phyloP scores from a whole-genome alignment of 2,329 filamentous ascomycete genomes.

The Pseudopyrenochaeta lycopersici region DNA sequence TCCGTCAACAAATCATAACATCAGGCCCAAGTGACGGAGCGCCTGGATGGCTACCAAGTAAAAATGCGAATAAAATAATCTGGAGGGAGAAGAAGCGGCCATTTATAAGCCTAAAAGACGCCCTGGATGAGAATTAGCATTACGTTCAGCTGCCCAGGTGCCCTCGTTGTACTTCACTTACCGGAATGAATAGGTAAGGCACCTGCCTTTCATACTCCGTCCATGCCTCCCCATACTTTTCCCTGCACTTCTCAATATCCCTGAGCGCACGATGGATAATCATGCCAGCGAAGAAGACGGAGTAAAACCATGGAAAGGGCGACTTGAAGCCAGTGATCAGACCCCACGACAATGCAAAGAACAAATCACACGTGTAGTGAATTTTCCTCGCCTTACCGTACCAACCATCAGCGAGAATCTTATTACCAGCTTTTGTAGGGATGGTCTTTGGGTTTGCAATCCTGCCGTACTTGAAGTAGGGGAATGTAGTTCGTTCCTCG shows the following conservation, averaged over 20 bases:
- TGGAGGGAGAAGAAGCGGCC: background rate
- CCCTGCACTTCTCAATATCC: conserved; percentile 78
- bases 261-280: conserved; percentile 79
- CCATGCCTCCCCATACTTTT: conserved; percentile 86
- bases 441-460: conserved; percentile 84
- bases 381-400: conserved; percentile 79
- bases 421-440: conserved; percentile 74
- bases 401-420: conserved; percentile 84
- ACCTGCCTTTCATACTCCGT: conserved; percentile 80
- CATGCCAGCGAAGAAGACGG: conserved; percentile 81
- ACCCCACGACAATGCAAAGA: conserved; percentile 80
- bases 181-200: conserved; percentile 85
- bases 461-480: conserved; percentile 88
- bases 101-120: conserved; percentile 13
- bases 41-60: background rate
- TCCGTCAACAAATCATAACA: conserved; percentile 8
- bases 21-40: conserved; percentile 1
- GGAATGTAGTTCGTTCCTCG: conserved; percentile 79
- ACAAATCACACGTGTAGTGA: conserved; percentile 83
- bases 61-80: background rate
- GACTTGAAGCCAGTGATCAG: conserved; percentile 82
- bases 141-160: background rate
- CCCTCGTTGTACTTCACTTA: too few species aligned
- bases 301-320: conserved; percentile 91
- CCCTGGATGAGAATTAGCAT: conserved; percentile 4